Percentiles rank a stretch among this genome's conserved stretches.
phyloP scores from a whole-genome alignment of 2,329 filamentous ascomycete species.

The Aureobasidium sp. region DNA sequence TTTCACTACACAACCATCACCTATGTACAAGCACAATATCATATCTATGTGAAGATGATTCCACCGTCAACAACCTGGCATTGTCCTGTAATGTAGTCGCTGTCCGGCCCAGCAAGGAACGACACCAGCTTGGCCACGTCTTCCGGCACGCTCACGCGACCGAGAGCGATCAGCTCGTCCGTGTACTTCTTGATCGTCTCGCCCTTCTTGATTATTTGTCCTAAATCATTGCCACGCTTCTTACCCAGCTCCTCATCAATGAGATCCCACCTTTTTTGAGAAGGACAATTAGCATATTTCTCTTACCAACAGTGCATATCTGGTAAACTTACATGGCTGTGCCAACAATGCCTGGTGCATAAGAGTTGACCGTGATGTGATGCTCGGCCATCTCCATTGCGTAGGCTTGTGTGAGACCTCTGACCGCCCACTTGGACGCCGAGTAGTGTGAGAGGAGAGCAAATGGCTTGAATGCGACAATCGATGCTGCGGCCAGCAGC shows the following conservation, averaged over 20 bases:
- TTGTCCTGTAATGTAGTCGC: slow-evolving; percentile 60
- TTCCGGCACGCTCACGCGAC: slow-evolving; percentile 52
- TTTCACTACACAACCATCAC: not conserved
- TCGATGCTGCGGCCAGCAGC: slow-evolving; percentile 40
- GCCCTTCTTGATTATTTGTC: slow-evolving; percentile 36
- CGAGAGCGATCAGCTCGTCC: slow-evolving; percentile 49
- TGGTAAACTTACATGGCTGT: slow-evolving; percentile 50
- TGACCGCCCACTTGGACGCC: slow-evolving; percentile 59
- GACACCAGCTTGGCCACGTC: slow-evolving; percentile 59
- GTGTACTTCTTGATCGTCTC: slow-evolving; percentile 48
- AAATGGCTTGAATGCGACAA: slow-evolving; percentile 57
- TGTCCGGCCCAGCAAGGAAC: slow-evolving; percentile 53
- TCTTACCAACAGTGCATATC: too few relatives aligned
- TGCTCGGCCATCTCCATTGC: slow-evolving; percentile 59
- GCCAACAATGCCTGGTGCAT: slow-evolving; percentile 61
- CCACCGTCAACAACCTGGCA: slow-evolving; percentile 48
- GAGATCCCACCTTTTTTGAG: slow-evolving; percentile 42
- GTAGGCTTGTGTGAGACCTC: slow-evolving; percentile 59
- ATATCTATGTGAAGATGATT: slow-evolving; percentile 25
- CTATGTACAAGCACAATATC: not conserved
- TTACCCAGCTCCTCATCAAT: slow-evolving; percentile 56
- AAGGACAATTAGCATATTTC: too few relatives aligned
- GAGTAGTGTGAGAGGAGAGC: slow-evolving; percentile 55
- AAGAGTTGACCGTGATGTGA: slow-evolving; percentile 60
- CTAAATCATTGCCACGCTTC: slow-evolving; percentile 44